Conservation (phyloP, 1,139 yeast species). For the Taphrina wiesneri region DNA sequence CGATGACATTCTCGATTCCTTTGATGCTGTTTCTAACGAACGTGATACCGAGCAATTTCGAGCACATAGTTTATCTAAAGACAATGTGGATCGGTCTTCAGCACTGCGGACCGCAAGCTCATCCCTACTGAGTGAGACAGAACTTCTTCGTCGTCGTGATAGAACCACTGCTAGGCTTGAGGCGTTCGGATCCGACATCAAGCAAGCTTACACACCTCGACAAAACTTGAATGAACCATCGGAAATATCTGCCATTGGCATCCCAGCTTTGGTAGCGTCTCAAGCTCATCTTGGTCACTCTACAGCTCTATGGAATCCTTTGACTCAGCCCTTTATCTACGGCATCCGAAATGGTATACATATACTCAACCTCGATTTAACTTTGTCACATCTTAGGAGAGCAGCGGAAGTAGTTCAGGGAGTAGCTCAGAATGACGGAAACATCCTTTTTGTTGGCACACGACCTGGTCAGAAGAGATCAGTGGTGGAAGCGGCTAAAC, state of each 20-base stretch:
- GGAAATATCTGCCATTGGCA: neutral
- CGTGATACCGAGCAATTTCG: neutral
- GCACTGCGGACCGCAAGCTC: neutral
- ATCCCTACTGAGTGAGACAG: neutral
- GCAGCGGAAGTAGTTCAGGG: conserved; percentile 81
- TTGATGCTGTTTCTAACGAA: conserved; percentile 12
- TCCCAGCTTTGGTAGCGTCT: conserved; percentile 58
- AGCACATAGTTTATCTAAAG: neutral
- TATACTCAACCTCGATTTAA: conserved; percentile 83
- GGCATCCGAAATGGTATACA: conserved; percentile 89
- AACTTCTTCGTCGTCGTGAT: conserved; percentile 19
- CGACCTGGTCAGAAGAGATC: conserved; percentile 73
- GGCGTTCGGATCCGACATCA: conserved; percentile 5
- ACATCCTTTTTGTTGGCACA: conserved; percentile 82
- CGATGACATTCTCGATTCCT: conserved; percentile 21
- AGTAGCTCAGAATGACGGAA: conserved; percentile 79
- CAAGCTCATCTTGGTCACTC: conserved; percentile 96
- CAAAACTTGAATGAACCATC: conserved; percentile 15
- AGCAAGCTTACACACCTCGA: conserved; percentile 1
- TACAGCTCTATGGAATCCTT: conserved; percentile 72
- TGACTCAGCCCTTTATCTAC: conserved; percentile 62
- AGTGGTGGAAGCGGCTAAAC: conserved; percentile 74
- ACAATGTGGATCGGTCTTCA: neutral
- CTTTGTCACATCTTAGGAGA: conserved; percentile 69
- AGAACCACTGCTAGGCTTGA: conserved; percentile 5